Percentiles rank a stretch among this genome's conserved stretches.
These are phyloP conservation scores for Epichloe scottii DNA, from an alignment of 2,329 filamentous ascomycete species.

Conservation along the genomic window DNA sequence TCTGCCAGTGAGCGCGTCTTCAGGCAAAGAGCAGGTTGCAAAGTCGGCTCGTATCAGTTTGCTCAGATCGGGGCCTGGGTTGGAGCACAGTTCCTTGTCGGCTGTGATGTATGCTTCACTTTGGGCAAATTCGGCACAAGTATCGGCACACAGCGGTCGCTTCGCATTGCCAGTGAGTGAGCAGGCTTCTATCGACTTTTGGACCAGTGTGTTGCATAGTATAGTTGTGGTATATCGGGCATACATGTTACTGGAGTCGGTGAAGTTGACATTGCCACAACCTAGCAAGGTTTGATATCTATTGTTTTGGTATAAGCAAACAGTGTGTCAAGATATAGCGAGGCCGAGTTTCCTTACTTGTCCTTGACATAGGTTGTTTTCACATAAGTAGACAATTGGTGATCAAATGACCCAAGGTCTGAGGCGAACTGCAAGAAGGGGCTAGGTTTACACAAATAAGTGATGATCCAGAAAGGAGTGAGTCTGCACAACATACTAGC, in stretches of 20 bases:
- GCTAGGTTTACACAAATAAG: slow-evolving; percentile 30
- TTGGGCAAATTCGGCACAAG: slow-evolving; percentile 75
- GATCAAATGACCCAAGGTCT: slow-evolving; percentile 64
- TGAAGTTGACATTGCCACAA: slow-evolving; percentile 64
- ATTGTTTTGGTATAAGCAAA: slow-evolving; percentile 1
- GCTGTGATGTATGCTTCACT: slow-evolving; percentile 79
- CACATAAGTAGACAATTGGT: slow-evolving; percentile 60
- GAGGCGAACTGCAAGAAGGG: slow-evolving; percentile 78
- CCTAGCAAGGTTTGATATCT: slow-evolving; percentile 78
- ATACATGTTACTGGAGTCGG: slow-evolving; percentile 71
- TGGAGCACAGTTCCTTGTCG: slow-evolving; percentile 60
- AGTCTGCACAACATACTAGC: slow-evolving; percentile 44
- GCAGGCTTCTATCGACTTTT: slow-evolving; percentile 69
- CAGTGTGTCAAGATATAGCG: not conserved
- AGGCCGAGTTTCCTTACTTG: slow-evolving; percentile 43
- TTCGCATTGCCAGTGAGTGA: slow-evolving; percentile 49
- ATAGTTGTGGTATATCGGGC: slow-evolving; percentile 87
- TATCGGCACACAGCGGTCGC: slow-evolving; percentile 73
- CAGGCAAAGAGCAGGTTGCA: slow-evolving; percentile 72
- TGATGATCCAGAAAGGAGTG: not conserved
- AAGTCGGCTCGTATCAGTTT: slow-evolving; percentile 84
- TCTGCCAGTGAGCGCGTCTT: slow-evolving; percentile 58
- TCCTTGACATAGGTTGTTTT: slow-evolving; percentile 58
- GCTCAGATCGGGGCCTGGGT: slow-evolving; percentile 50
- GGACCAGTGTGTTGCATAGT: slow-evolving; percentile 86